Conservation (phyloP, 352 stramenopile genomes). For the Aphanomyces euteiches region DNA sequence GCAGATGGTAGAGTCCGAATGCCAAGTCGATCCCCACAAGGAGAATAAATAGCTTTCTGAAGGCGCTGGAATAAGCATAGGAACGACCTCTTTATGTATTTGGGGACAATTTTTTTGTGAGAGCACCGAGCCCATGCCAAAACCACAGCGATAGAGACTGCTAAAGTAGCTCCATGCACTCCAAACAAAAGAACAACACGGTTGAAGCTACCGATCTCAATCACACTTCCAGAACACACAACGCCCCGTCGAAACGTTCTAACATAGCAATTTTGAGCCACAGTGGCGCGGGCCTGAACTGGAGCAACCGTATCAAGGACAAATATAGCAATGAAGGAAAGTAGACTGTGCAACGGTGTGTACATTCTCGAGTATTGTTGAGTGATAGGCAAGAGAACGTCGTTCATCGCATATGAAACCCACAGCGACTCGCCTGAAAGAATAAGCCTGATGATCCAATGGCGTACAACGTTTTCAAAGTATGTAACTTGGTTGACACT, state of each 20-base stretch:
- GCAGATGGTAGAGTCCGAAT: conserved; percentile 1
- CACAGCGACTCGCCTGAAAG: conserved; percentile 8
- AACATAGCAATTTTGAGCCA: not conserved
- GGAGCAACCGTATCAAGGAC: not conserved
- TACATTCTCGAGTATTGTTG: not conserved
- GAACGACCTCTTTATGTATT: not conserved
- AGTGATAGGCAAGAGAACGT: not conserved
- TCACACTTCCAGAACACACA: not conserved
- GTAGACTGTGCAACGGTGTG: not conserved
- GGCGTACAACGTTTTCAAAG: not conserved
- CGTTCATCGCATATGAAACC: not conserved
- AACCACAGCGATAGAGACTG: not conserved
- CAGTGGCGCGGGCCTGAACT: not conserved
- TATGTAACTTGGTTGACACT: not conserved
- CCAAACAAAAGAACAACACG: not conserved
- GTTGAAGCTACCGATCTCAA: conserved; percentile 2
- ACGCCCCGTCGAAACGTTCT: not conserved
- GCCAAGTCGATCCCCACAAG: not conserved
- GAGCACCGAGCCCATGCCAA: not conserved
- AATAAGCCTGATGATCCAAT: not conserved
- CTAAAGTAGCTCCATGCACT: not conserved
- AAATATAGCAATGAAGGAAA: not conserved
- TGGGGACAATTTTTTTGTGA: not conserved
- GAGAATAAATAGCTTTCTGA: not conserved
- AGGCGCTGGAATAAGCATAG: conserved; percentile 2